Percentiles rank a stretch among this genome's conserved stretches.
These are phyloP conservation scores for Gorgonomyces haynaldii DNA, from an alignment of 192 early-diverging fungal genomes.

Conservation along the genomic window DNA sequence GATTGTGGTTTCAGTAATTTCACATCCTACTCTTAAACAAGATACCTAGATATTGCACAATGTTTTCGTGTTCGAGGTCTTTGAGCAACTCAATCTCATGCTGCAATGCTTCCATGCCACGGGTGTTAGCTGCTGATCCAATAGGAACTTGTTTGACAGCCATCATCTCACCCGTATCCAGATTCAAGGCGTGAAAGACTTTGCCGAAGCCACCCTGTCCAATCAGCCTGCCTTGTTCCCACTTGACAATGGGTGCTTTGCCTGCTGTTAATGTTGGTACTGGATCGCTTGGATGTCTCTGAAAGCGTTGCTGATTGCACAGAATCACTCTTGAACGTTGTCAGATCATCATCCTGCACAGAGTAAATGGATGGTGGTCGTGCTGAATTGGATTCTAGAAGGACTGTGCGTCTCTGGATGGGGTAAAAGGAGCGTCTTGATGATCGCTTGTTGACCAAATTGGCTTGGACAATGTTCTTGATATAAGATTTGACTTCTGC, in stretches of 20 bases:
- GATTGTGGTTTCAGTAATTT: conserved; percentile 60
- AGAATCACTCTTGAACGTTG: too few species aligned
- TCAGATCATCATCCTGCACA: too few species aligned
- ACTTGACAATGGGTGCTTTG: conserved; percentile 38
- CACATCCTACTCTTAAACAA: conserved; percentile 45
- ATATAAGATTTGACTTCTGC: conserved; percentile 4
- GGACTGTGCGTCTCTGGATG: neutral
- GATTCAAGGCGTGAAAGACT: conserved; percentile 84
- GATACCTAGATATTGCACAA: conserved; percentile 85
- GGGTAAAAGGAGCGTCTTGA: conserved; percentile 8
- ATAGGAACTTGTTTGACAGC: conserved; percentile 89
- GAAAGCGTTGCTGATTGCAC: neutral
- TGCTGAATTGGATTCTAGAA: too few species aligned
- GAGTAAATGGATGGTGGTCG: too few species aligned
- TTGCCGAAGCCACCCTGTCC: conserved; percentile 93
- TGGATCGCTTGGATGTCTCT: neutral
- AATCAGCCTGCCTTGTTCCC: conserved; percentile 83
- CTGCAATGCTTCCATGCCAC: conserved; percentile 55
- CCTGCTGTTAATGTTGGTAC: neutral
- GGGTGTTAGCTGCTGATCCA: neutral
- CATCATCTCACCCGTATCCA: conserved; percentile 82
- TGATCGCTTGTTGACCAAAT: conserved; percentile 21
- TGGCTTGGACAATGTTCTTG: conserved; percentile 19
- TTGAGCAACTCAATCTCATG: conserved; percentile 82
- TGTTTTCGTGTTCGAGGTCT: conserved; percentile 87